These are phyloP conservation scores for Backusella westeae DNA, from an alignment of 192 early-diverging fungal species.

Conservation along the genomic window DNA sequence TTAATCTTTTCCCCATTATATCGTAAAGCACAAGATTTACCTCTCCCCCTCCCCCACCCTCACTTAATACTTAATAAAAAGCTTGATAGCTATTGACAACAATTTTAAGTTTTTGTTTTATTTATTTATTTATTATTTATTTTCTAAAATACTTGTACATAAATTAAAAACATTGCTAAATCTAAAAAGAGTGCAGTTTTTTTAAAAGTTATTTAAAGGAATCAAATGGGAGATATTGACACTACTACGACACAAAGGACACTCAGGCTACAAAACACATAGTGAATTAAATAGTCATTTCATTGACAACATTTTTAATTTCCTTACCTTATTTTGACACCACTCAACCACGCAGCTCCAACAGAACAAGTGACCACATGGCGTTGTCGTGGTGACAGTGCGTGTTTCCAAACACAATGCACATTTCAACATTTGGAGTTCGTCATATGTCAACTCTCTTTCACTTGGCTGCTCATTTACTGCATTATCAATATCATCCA, in stretches of 20 bases:
- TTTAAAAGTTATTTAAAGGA: constrained; percentile 65
- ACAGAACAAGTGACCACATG: constrained; percentile 96
- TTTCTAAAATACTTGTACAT: not conserved
- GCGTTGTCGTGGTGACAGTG: constrained; percentile 75
- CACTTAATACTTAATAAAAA: not conserved
- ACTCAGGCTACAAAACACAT: constrained; percentile 67
- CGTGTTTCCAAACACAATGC: constrained; percentile 83
- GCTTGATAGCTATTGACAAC: not conserved
- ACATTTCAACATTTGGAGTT: constrained; percentile 64
- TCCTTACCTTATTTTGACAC: constrained; percentile 79
- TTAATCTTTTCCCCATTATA: not conserved
- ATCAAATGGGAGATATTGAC: constrained; percentile 71
- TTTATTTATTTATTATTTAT: too few relatives aligned
- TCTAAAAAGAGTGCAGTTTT: not conserved
- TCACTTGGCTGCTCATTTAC: not conserved
- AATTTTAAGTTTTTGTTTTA: too few relatives aligned
- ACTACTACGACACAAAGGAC: constrained; percentile 88
- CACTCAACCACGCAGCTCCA: constrained; percentile 94
- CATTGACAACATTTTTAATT: not conserved
- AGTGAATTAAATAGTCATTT: constrained; percentile 11
- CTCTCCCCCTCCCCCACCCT: too few relatives aligned
- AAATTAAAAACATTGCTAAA: not conserved
- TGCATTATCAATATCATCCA: constrained; percentile 27
- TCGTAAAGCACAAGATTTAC: not conserved
- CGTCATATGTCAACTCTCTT: constrained; percentile 25